A percentile compares a stretch with the other conserved stretches of the same genome.
Conservation (phyloP, 2,329 filamentous ascomycete species). For the Lecanosticta acicola region DNA sequence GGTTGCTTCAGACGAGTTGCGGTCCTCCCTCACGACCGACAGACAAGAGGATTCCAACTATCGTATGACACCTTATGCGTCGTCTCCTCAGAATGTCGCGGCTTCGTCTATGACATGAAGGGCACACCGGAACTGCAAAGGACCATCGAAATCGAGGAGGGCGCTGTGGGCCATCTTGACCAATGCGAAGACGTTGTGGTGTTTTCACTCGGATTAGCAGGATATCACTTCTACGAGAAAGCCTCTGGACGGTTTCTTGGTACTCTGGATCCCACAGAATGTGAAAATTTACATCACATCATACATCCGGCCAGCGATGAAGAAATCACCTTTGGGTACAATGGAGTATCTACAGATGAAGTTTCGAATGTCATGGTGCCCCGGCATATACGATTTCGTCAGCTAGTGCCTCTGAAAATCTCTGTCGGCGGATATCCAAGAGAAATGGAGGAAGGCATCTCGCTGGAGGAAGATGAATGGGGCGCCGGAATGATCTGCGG, state of each 20-base stretch:
- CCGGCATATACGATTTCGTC: not conserved
- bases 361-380: not conserved
- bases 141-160: conserved; percentile 36
- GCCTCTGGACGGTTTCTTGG: conserved; percentile 36
- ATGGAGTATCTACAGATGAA: not conserved
- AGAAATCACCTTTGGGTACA: not conserved
- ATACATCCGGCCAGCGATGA: conserved; percentile 21
- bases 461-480: conserved; percentile 41
- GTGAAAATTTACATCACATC: conserved; percentile 35
- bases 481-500: conserved; percentile 43
- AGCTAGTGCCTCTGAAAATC: conserved; percentile 19
- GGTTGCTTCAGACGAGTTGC: conserved; percentile 40
- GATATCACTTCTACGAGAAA: conserved; percentile 43
- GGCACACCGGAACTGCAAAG: conserved; percentile 33
- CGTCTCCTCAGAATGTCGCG: conserved; percentile 40
- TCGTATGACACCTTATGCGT: conserved; percentile 42
- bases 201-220: conserved; percentile 40
- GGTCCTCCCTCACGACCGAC: conserved; percentile 38
- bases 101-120: conserved; percentile 40
- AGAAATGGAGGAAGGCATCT: conserved; percentile 6
- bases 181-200: conserved; percentile 40
- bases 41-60: conserved; percentile 44
- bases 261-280: conserved; percentile 33
- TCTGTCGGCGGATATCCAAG: conserved; percentile 15
- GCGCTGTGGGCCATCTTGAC: conserved; percentile 43